These are phyloP conservation scores for Zalaria sp. DNA, from an alignment of 2,329 filamentous ascomycete species.

Conservation along the genomic window DNA sequence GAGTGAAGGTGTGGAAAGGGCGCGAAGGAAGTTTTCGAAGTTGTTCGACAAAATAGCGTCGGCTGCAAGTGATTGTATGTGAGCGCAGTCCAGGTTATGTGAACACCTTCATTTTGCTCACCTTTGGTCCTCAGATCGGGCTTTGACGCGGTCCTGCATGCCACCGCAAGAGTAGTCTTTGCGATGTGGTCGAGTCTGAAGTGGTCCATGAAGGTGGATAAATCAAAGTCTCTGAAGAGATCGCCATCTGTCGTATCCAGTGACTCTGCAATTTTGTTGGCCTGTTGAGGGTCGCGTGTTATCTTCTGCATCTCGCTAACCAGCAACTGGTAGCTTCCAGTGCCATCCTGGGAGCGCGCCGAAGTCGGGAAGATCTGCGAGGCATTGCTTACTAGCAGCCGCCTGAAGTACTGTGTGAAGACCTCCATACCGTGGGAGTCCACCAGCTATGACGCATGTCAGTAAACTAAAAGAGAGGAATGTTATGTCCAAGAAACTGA, in stretches of 20 bases:
- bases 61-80: slow-evolving; percentile 36
- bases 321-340: slow-evolving; percentile 73
- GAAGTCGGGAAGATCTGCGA: slow-evolving; percentile 75
- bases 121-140: slow-evolving; percentile 81
- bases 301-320: slow-evolving; percentile 78
- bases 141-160: slow-evolving; percentile 72
- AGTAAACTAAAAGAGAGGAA: neutral
- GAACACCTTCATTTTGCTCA: slow-evolving; percentile 22
- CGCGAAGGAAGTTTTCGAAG: slow-evolving; percentile 62
- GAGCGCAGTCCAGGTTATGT: neutral
- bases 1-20: slow-evolving; percentile 45
- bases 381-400: slow-evolving; percentile 82
- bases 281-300: slow-evolving; percentile 64
- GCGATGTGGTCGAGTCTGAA: slow-evolving; percentile 84
- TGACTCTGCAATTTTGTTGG: slow-evolving; percentile 81
- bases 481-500: slow-evolving; percentile 33
- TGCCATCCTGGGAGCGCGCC: slow-evolving; percentile 34
- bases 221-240: slow-evolving; percentile 87
- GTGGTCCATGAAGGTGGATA: slow-evolving; percentile 90
- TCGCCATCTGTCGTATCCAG: slow-evolving; percentile 86
- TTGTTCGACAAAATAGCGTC: slow-evolving; percentile 81
- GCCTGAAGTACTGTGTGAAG: slow-evolving; percentile 88
- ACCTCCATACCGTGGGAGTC: slow-evolving; percentile 99
- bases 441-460: slow-evolving; percentile 53
- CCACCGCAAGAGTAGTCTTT: slow-evolving; percentile 75